Conservation (phyloP, 306 rosid species). For the Glycyrrhiza uralensis region DNA sequence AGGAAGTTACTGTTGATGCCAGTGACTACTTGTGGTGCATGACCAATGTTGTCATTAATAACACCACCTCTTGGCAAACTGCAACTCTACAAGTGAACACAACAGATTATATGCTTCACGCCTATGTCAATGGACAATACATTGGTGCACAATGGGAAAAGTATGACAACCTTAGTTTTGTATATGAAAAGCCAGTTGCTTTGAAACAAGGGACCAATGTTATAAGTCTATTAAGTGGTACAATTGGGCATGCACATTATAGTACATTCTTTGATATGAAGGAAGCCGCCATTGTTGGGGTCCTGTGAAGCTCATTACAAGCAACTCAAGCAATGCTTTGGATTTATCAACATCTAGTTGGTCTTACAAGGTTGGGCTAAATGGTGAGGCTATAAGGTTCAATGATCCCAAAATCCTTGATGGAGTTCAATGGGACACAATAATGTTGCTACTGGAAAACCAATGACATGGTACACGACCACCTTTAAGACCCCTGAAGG, state of each 20-base stretch:
- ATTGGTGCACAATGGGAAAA: neutral
- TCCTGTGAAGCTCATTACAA: neutral
- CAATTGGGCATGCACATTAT: neutral
- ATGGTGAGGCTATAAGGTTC: neutral
- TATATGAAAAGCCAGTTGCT: neutral
- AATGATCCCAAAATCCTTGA: neutral
- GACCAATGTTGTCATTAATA: neutral
- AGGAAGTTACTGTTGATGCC: neutral
- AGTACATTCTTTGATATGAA: neutral
- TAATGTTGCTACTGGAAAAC: neutral
- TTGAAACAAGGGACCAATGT: neutral
- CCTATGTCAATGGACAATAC: neutral
- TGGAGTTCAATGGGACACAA: neutral
- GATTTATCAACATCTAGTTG: neutral
- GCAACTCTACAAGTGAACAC: neutral
- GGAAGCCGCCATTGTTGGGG: neutral
- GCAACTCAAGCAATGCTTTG: neutral
- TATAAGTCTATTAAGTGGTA: neutral
- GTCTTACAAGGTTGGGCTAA: neutral
- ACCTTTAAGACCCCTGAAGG: neutral
- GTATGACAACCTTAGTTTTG: neutral
- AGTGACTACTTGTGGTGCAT: neutral
- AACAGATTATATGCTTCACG: neutral
- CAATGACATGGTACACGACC: neutral
- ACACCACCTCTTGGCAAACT: neutral